Evolutionary conservation across 257 asterid species (phyloP).

Genomic region (Fraxinus quadrangulata): DNA sequence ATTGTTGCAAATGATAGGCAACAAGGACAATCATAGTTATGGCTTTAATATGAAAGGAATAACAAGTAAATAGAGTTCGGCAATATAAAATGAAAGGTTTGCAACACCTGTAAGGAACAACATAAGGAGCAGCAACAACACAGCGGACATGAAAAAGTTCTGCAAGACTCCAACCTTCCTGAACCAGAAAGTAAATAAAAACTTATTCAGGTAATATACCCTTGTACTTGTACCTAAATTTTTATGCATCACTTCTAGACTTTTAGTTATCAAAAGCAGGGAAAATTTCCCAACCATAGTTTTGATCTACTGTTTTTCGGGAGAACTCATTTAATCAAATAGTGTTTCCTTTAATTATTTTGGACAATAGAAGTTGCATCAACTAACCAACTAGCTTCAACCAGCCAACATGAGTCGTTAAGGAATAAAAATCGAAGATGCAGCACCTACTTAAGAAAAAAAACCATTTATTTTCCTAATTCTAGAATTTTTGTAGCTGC

Average conservation of each 20-base stretch:
- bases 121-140: constrained; percentile 92
- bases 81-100: constrained; percentile 9
- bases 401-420: constrained; percentile 9
- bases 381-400: constrained; percentile 12
- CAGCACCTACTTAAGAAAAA: no score
- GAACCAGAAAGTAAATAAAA: constrained; percentile 29
- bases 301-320: constrained; percentile 24
- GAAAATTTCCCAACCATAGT: background rate
- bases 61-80: constrained; percentile 3
- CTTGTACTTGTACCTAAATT: constrained; percentile 4
- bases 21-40: constrained; percentile 7
- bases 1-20: background rate
- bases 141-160: constrained; percentile 81
- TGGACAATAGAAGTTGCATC: constrained; percentile 15
- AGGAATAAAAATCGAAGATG: constrained; percentile 3
- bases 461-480: no score
- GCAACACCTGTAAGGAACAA: constrained; percentile 84
- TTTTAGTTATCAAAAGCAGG: constrained; percentile 9
- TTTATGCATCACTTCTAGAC: constrained; percentile 5
- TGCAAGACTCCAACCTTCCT: constrained; percentile 99
- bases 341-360: constrained; percentile 7
- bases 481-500: no score
- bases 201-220: constrained; percentile 11
- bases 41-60: background rate
- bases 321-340: constrained; percentile 14